Evolutionary conservation across 2,329 filamentous ascomycete genomes (phyloP).

Genomic region (Lasiodiplodia hormozganensis): DNA sequence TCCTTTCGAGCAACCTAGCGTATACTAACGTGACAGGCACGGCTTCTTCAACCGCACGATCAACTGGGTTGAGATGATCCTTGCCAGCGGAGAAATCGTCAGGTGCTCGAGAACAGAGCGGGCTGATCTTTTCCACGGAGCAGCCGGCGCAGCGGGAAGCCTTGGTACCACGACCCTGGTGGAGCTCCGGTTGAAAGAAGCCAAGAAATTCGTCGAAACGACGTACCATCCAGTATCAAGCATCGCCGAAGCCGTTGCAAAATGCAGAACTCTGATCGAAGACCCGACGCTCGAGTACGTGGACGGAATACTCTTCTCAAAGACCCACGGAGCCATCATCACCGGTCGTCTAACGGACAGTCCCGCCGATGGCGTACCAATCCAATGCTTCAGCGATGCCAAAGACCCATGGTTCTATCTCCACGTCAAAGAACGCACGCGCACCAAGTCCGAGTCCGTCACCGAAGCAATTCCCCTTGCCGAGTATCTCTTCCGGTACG

Average conservation of each 20-base stretch:
- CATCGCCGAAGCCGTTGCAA: slow-evolving; percentile 9
- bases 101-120: slow-evolving; percentile 62
- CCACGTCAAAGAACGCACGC: slow-evolving; percentile 40
- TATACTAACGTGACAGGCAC: not conserved
- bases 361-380: not conserved
- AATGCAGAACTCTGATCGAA: not conserved
- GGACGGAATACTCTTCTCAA: slow-evolving; percentile 58
- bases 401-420: slow-evolving; percentile 61
- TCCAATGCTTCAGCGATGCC: slow-evolving; percentile 18
- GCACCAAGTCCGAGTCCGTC: slow-evolving; percentile 31
- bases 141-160: slow-evolving; percentile 71
- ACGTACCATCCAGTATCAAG: slow-evolving; percentile 16
- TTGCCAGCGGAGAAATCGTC: slow-evolving; percentile 65
- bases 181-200: slow-evolving; percentile 50
- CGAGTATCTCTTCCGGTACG: slow-evolving; percentile 76
- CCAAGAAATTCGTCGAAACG: slow-evolving; percentile 16
- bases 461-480: slow-evolving; percentile 65
- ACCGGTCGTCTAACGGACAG: slow-evolving; percentile 50
- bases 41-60: slow-evolving; percentile 69
- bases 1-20: not conserved
- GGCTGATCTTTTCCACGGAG: slow-evolving; percentile 68
- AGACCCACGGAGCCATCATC: slow-evolving; percentile 51
- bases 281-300: slow-evolving; percentile 48
- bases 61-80: slow-evolving; percentile 68
- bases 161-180: slow-evolving; percentile 69